Base-by-base conservation (phyloP, 768 basidiomycete genomes). In the Tricholoma sp. region DNA sequence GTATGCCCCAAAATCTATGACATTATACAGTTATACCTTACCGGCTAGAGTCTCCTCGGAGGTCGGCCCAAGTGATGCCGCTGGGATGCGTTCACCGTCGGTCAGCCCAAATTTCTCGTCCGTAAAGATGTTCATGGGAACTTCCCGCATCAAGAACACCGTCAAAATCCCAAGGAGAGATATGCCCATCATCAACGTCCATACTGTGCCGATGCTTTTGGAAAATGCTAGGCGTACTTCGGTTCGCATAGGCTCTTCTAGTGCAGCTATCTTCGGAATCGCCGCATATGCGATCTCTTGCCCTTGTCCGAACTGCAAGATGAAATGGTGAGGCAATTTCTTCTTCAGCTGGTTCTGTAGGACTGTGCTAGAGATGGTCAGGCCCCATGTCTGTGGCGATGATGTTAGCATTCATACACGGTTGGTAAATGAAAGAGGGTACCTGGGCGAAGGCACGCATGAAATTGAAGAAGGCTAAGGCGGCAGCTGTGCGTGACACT, bases 341-440 rank as follows among this genome's bases (percentile, higher is more conserved):
- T 63, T 69, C 8, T 64, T 62, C 14, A 85, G 74, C 52, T 76
- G 59, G 66, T 83, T 85, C 60, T 82, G 78, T 6, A 85, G 71
- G 46, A 84, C 72, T 0, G 78, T 73, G 12, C 72, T 72, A 2
- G 79, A 77, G 57, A 85, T 74, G 0, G 77, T 72, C 59, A 83
- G 68, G 0, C 83, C 84, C 76, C 81, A 80, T 5, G 71, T 72
- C 74, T 81, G 66, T 0, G 34, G 14, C 19, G 9, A 9, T 4
- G 37, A 37, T 29, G 55, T 37, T 4, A 22, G 24, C 5, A 47
- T 14, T 49, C 16, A 19, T 50, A 39, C 7, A 18, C 16, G 21
- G 8, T 27, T 9, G 11, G 14, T 14, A 10, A 19, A n/a, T 4
- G 4, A 29, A 10, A 16, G 39, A 10, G 46, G 67, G 41, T 47